These are phyloP conservation scores for Otatea glauca DNA, from an alignment of 176 grass and related monocot genomes.

Conservation along the genomic window DNA sequence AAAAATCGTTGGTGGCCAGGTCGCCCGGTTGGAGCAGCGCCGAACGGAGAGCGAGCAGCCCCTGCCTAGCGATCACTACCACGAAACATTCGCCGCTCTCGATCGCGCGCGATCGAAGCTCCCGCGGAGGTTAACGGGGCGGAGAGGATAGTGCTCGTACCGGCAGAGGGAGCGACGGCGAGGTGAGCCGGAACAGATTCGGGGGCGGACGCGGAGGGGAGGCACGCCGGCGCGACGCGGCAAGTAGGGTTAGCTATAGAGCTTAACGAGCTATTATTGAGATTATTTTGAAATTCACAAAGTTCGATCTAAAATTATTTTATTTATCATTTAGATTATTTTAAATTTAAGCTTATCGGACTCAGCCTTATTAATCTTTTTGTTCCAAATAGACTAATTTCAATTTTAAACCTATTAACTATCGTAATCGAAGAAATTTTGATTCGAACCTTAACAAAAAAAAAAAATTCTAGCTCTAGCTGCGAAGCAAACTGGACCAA, in stretches of 20 bases:
- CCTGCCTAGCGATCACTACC: not conserved
- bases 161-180: not conserved
- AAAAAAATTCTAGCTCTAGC: too few species aligned
- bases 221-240: slow-evolving; percentile 11
- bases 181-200: not conserved
- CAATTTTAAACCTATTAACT: too few species aligned
- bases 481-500: not conserved
- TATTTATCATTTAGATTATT: too few species aligned
- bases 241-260: too few species aligned
- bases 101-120: not conserved
- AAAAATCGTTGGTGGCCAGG: not conserved
- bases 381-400: too few species aligned
- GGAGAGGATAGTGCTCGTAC: not conserved
- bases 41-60: not conserved
- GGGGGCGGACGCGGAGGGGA: not conserved
- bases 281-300: too few species aligned
- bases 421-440: too few species aligned
- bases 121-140: not conserved
- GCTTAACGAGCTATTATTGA: too few species aligned
- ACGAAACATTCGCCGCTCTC: not conserved
- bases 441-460: too few species aligned
- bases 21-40: not conserved
- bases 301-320: too few species aligned
- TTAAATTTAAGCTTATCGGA: too few species aligned
- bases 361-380: too few species aligned